Evolutionary conservation across 805 yeast genomes (phyloP), one percentile per base, ranked within the genome.

Genomic region (Saturnispora quitensis): DNA sequence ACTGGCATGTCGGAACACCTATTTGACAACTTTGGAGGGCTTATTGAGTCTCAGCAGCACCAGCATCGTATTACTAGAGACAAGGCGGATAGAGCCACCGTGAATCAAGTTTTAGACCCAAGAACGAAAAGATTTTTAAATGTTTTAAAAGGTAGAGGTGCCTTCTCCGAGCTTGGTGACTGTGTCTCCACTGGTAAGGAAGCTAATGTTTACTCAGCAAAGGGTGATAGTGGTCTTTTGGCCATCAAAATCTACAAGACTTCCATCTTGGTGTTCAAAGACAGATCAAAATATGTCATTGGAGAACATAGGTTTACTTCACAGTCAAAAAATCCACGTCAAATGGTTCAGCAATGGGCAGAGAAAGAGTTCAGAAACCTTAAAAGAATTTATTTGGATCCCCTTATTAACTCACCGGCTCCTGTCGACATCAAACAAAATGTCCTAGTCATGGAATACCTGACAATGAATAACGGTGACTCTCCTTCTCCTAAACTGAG

Each of bases 261-360:
- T 0, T 90, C 98, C 0, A 93, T 93, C 57, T 71, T 93, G 55
- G 97, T 93, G n/a, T 93, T 93, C 70, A 93, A 90, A 65, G 99
- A 93, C 66, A 74, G 99, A 52, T 98, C 95, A 62, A 71, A 97
- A 59, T 93, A 93, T 62, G 98, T 93, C 17, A 90, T 86, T 64
- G 99, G 99, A 36, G 99, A 93, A 69, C 91, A 80, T 68, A 73
- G 99, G 51, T 93, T 93, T 69, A 86, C 87, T 63, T 76, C 87
- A 6, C 78, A 76, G 52, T 89, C 87, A 61, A 89, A 89, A 58
- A 93, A 93, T 63, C 98, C 98, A 9, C 76, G 99, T 62, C 91
- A 91, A 64, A 91, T 93, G 97, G 96, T 93, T 56, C 89, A 88
- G 66, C 77, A 90, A 24, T 93, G 99, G 99, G 98, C 99, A 0